These are phyloP conservation scores for Rubus parviflorus DNA, from an alignment of 306 rosid genomes.

Conservation along the genomic window DNA sequence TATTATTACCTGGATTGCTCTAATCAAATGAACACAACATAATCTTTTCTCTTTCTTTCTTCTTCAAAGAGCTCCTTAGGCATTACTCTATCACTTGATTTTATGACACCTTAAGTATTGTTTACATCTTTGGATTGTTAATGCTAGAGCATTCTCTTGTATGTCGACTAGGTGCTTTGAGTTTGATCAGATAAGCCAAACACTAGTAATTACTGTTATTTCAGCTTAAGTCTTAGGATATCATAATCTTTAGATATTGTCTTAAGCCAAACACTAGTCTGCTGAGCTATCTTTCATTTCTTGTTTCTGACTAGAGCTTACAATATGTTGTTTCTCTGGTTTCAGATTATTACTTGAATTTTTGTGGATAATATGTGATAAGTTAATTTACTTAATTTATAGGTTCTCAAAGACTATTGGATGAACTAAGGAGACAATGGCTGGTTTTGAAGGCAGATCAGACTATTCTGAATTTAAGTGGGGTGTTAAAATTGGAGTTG, in stretches of 20 bases:
- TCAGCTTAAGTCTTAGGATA: neutral
- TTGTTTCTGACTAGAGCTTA: neutral
- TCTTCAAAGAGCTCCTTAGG: neutral
- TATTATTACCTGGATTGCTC: no score
- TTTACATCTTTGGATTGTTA: neutral
- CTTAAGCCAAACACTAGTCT: neutral
- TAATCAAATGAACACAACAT: neutral
- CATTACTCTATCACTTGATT: no score
- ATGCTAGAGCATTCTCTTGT: neutral
- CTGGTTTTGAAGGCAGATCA: neutral
- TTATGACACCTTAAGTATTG: neutral
- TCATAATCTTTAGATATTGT: neutral
- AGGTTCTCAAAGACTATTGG: conserved; percentile 7
- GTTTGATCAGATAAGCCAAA: neutral
- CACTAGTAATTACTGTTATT: neutral
- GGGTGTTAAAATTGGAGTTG: conserved; percentile 42
- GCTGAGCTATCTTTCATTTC: neutral
- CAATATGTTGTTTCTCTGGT: neutral
- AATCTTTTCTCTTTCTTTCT: neutral
- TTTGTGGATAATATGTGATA: neutral
- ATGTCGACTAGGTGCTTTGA: neutral
- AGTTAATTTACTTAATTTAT: neutral
- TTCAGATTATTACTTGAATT: neutral
- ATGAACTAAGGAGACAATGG: neutral
- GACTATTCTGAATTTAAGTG: conserved; percentile 40